A percentile compares a stretch with the other conserved stretches of the same genome.
Evolutionary conservation across 2,329 filamentous ascomycete genomes (phyloP).

Genomic region (Ophiostoma sp.): DNA sequence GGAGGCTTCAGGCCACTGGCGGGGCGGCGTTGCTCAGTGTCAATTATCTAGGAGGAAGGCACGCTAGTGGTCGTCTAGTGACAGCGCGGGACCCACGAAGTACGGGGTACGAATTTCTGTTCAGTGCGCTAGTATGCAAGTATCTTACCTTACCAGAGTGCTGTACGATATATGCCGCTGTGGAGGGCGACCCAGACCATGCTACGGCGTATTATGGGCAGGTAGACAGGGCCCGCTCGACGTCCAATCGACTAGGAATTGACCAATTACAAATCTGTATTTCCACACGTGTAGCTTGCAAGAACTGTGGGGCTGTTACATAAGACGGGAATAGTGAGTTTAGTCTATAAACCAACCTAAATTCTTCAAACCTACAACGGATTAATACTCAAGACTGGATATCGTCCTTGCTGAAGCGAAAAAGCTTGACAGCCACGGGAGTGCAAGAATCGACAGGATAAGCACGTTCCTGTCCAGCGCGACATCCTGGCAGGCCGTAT

Average conservation of each 20-base stretch:
- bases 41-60: background rate
- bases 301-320: background rate
- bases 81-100: background rate
- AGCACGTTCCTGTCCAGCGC: background rate
- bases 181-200: constrained; percentile 14
- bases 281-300: constrained; percentile 10
- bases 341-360: background rate
- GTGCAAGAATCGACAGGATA: background rate
- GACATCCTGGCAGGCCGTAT: background rate
- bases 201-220: background rate
- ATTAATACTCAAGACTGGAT: background rate
- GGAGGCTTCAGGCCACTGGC: background rate
- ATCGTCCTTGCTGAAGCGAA: background rate
- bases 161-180: background rate
- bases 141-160: background rate
- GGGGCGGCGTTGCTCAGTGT: background rate
- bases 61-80: constrained; percentile 7
- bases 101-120: background rate
- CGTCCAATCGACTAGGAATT: background rate
- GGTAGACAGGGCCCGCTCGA: background rate
- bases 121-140: constrained; percentile 9
- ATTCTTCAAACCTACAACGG: background rate
- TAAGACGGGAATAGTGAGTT: background rate
- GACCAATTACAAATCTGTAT: background rate
- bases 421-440: background rate